Conservation (phyloP, 305 asterid genomes). For the Fraxinus angustifolia region DNA sequence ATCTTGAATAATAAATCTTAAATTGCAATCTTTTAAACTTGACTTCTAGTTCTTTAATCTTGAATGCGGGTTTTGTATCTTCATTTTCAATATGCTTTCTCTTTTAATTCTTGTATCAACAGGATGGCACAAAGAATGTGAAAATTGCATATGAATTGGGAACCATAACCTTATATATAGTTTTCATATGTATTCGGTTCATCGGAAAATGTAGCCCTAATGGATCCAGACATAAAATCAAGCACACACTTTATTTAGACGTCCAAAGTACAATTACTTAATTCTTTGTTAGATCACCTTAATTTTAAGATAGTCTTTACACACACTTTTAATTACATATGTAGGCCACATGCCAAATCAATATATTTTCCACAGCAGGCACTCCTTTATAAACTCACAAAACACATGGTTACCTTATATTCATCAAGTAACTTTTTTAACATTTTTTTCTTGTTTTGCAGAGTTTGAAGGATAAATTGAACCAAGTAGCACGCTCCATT, state of each 20-base stretch:
- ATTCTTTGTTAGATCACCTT: no score
- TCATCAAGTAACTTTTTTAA: constrained; percentile 10
- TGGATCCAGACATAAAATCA: background rate
- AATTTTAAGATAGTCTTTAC: no score
- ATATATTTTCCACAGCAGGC: background rate
- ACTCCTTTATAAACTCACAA: constrained; percentile 4
- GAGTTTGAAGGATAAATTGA: constrained; percentile 74
- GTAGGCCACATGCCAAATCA: background rate
- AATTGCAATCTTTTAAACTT: background rate
- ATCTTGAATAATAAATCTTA: background rate
- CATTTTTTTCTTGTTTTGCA: constrained; percentile 32
- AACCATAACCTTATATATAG: background rate
- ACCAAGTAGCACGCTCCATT: constrained; percentile 64
- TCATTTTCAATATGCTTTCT: background rate
- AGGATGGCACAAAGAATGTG: background rate
- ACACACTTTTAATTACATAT: background rate
- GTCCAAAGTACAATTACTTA: background rate
- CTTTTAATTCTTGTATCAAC: background rate
- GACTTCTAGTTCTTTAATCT: background rate
- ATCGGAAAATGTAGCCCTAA: background rate
- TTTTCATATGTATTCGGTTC: background rate
- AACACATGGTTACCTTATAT: background rate
- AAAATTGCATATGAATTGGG: background rate
- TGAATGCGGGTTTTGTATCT: background rate
- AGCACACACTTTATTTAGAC: background rate